Base-by-base conservation (phyloP, 225 moss, liverwort and hornwort species). In the Anthoceros angustus region DNA sequence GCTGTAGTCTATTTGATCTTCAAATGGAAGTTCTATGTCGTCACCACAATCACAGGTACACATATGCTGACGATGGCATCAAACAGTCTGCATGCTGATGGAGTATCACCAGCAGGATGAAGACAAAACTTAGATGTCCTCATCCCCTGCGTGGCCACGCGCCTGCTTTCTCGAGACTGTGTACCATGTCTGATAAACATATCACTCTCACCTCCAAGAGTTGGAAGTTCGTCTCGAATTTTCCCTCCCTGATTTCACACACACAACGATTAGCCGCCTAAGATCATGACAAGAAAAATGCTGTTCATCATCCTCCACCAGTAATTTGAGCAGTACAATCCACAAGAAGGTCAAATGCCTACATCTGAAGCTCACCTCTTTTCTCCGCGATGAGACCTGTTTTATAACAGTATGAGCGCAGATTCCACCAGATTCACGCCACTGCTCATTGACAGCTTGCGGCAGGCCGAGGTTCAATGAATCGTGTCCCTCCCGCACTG, bases 101-200 rank as follows among this genome's bases (percentile, higher is more conserved):
- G 88, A 6, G 83, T 86, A 62, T 88, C 86, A 26, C 86, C 86
- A 8, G 88, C 88, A 42, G 86, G 81, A 78, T 88, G 77, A 3
- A 88, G 79, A 77, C 88, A 88, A 50, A 80, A 88, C 69, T 86
- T 86, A 20, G 86, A 86, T 14, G 68, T 42, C 25, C 74, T 81
- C 88, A 88, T 88, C 60, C n/a, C n/a, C 41, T 9, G 6, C 8
- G 81, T 83, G 9, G 86, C 81, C n/a, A 55, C 3, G 55, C 55
- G 55, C 55, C 55, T 55, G 18, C 55, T 55, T 55, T 55, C 55
- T 18, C 18, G 55, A 1, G 55, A 55, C 4, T 55, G 55, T 18
- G 55, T 55, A n/a, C 55, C 55, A 55, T 55, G 55, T 11, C 23
- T 55, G 55, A 55, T 55, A n/a, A 55, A 23, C 55, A 55, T 55